Percentiles rank a stretch among this genome's conserved stretches.
Conservation (phyloP, 116 monocot genomes). For the Thalassia testudinum region DNA sequence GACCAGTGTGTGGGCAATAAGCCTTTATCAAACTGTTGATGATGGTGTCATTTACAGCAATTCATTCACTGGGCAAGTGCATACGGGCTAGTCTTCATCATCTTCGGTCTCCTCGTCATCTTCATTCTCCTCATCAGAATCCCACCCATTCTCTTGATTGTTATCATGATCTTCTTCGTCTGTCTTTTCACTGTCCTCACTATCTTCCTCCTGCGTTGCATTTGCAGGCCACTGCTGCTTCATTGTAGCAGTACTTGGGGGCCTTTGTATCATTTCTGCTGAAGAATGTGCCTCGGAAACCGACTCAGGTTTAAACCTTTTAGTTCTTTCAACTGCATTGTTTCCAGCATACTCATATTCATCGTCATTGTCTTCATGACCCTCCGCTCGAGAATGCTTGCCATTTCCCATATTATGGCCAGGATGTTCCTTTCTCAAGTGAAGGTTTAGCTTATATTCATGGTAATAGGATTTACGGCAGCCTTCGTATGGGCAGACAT, state of each 20-base stretch:
- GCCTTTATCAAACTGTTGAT: no score
- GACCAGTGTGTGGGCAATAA: no score
- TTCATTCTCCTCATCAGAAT: constrained; percentile 15
- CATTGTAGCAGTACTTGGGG: constrained; percentile 7
- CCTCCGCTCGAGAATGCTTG: constrained; percentile 10
- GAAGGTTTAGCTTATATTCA: constrained; percentile 80
- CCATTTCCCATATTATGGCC: constrained; percentile 31
- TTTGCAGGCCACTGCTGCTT: constrained; percentile 32
- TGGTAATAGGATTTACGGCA: constrained; percentile 76
- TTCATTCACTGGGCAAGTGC: no score
- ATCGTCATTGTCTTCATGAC: constrained; percentile 1
- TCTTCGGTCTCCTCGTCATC: constrained; percentile 50
- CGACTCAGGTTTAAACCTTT: constrained; percentile 26
- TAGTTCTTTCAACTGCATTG: constrained; percentile 18
- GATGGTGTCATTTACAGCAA: no score
- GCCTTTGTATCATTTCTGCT: constrained; percentile 14
- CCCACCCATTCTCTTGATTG: constrained; percentile 32
- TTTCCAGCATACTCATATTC: constrained; percentile 15
- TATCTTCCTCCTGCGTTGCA: constrained; percentile 25
- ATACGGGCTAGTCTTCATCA: constrained; percentile 16
- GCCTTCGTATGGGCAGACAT: constrained; percentile 60
- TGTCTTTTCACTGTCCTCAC: constrained; percentile 51
- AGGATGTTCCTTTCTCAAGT: constrained; percentile 65
- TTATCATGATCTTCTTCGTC: constrained; percentile 61
- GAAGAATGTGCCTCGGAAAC: constrained; percentile 17